Conservation (phyloP, 176 grass and related monocot genomes). For the Saccharum officinarum region DNA sequence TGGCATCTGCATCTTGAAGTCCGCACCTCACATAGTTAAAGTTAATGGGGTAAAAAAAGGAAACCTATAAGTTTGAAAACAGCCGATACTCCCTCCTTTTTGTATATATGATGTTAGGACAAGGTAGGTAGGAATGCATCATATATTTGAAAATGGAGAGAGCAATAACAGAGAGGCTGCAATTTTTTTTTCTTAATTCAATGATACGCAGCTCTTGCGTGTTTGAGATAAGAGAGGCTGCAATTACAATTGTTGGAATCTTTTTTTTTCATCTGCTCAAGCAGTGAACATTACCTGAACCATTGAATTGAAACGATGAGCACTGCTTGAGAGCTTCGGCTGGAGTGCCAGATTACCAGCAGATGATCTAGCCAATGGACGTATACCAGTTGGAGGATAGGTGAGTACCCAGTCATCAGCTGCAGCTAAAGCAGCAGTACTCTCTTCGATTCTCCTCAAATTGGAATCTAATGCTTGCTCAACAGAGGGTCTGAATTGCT, state of each 20-base stretch:
- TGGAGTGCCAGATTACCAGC: conserved; percentile 49
- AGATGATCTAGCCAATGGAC: conserved; percentile 60
- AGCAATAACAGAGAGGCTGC: background rate
- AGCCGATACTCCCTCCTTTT: background rate
- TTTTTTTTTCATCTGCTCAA: conserved; percentile 4
- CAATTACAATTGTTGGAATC: conserved; percentile 23
- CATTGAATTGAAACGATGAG: conserved; percentile 90
- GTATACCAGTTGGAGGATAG: conserved; percentile 68
- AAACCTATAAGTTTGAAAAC: background rate
- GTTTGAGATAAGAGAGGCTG: background rate
- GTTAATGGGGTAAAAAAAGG: background rate
- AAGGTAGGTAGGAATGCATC: background rate
- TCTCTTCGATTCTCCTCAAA: conserved; percentile 94
- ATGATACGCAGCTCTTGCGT: background rate
- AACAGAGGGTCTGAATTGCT: conserved; percentile 80
- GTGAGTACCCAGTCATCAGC: conserved; percentile 87
- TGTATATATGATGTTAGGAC: background rate
- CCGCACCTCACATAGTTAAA: background rate
- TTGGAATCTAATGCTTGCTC: conserved; percentile 84
- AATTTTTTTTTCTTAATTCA: background rate
- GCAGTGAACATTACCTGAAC: conserved; percentile 71
- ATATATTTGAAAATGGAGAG: background rate
- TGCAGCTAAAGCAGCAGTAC: conserved; percentile 81
- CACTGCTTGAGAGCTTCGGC: conserved; percentile 89
- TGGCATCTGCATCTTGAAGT: background rate